Percentiles rank a stretch among this genome's conserved stretches.
Evolutionary conservation across 306 rosid genomes (phyloP).

Genomic region (Lathyrus oleraceus): DNA sequence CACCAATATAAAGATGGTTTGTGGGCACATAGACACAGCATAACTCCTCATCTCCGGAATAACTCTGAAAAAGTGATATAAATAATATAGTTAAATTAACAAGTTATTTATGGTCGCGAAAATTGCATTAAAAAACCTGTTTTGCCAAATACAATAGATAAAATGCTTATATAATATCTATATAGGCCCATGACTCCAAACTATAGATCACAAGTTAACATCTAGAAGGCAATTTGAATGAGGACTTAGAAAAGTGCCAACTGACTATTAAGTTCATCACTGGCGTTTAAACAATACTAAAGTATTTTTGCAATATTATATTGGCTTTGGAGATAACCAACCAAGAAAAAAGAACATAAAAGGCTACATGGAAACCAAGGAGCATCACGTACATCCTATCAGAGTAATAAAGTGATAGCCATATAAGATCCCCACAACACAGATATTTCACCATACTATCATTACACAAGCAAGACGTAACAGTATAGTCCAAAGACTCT

Average conservation of each 20-base stretch:
- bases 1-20: constrained; percentile 94
- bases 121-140: constrained; percentile 2
- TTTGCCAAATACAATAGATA: neutral
- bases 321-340: neutral
- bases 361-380: neutral
- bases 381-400: neutral
- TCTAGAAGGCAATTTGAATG: constrained; percentile 22
- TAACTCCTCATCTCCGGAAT: constrained; percentile 90
- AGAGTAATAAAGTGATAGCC: neutral
- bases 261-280: neutral
- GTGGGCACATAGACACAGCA: constrained; percentile 98
- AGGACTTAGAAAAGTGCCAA: constrained; percentile 20
- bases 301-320: neutral
- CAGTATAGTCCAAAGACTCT: too few relatives aligned
- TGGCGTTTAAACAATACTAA: neutral
- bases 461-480: neutral
- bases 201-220: constrained; percentile 18
- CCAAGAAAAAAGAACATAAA: neutral
- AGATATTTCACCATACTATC: neutral
- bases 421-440: neutral
- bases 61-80: constrained; percentile 47
- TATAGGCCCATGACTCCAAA: neutral
- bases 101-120: constrained; percentile 3
- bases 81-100: constrained; percentile 2
- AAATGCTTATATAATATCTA: neutral